These are phyloP conservation scores for Nakazawaea molendinolei DNA, from an alignment of 805 yeast genomes.

Conservation along the genomic window DNA sequence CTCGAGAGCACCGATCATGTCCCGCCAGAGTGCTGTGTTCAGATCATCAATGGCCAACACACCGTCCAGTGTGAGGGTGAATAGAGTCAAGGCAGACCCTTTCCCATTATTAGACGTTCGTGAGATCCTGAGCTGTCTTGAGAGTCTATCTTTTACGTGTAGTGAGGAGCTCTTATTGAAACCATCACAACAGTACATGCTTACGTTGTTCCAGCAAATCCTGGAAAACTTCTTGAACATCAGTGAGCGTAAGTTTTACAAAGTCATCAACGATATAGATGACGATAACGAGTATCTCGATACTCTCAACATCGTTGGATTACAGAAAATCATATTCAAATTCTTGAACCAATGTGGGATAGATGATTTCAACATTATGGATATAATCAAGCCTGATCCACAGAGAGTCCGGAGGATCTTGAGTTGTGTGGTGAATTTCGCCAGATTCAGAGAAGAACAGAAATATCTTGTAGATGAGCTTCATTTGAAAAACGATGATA, in stretches of 20 bases:
- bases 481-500: slow-evolving; percentile 45
- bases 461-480: slow-evolving; percentile 62
- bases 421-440: slow-evolving; percentile 82
- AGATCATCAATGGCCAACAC: slow-evolving; percentile 16
- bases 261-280: slow-evolving; percentile 20
- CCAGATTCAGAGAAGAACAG: slow-evolving; percentile 75
- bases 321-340: slow-evolving; percentile 53
- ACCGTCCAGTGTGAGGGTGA: slow-evolving; percentile 17
- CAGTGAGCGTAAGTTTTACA: slow-evolving; percentile 23
- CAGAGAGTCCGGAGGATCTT: slow-evolving; percentile 54
- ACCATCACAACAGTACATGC: slow-evolving; percentile 27
- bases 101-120: slow-evolving; percentile 25
- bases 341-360: slow-evolving; percentile 72
- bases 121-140: slow-evolving; percentile 21
- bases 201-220: slow-evolving; percentile 25
- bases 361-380: slow-evolving; percentile 68
- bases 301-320: slow-evolving; percentile 43
- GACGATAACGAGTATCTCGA: slow-evolving; percentile 19
- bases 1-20: too few relatives aligned
- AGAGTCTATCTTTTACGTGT: slow-evolving; percentile 12
- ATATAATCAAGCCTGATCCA: slow-evolving; percentile 74
- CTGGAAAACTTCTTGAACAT: slow-evolving; percentile 27
- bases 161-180: slow-evolving; percentile 22
- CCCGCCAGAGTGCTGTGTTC: slow-evolving; percentile 29
- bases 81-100: slow-evolving; percentile 13